Evolutionary conservation across 805 yeast species (phyloP).

Genomic region (Metschnikowia vanudenii): DNA sequence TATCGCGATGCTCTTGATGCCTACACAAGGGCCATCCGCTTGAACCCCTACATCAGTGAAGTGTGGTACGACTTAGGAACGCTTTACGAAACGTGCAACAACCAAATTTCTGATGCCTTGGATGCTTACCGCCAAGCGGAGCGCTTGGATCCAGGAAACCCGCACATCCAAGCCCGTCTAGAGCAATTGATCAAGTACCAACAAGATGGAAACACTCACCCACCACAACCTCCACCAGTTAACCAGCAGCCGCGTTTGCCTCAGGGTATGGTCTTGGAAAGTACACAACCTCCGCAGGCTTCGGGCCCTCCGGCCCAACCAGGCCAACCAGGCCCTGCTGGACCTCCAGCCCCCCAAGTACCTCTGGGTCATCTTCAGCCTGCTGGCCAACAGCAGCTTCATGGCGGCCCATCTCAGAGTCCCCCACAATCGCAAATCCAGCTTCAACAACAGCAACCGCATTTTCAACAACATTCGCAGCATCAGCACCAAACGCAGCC

Average conservation of each 20-base stretch:
- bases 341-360: conserved; percentile 11
- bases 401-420: conserved; percentile 4
- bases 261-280: conserved; percentile 60
- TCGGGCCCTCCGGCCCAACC: too few species aligned
- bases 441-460: conserved; percentile 1
- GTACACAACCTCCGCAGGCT: conserved; percentile 24
- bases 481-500: conserved; percentile 9
- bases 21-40: conserved; percentile 91
- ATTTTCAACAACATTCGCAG: neutral
- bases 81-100: conserved; percentile 93
- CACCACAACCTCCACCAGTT: conserved; percentile 67
- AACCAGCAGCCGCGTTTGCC: conserved; percentile 63
- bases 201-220: conserved; percentile 63
- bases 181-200: conserved; percentile 77
- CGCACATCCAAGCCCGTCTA: conserved; percentile 89
- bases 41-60: conserved; percentile 93
- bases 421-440: conserved; percentile 4
- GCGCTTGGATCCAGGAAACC: conserved; percentile 88
- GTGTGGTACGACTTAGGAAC: conserved; percentile 99
- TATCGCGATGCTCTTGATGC: conserved; percentile 97
- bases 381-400: conserved; percentile 11
- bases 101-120: conserved; percentile 90
- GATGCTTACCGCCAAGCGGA: conserved; percentile 98
- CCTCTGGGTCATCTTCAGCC: conserved; percentile 12
- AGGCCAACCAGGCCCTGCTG: conserved; percentile 10